Conservation (phyloP, 2,329 filamentous ascomycete species). For the Penicillium occitanis region DNA sequence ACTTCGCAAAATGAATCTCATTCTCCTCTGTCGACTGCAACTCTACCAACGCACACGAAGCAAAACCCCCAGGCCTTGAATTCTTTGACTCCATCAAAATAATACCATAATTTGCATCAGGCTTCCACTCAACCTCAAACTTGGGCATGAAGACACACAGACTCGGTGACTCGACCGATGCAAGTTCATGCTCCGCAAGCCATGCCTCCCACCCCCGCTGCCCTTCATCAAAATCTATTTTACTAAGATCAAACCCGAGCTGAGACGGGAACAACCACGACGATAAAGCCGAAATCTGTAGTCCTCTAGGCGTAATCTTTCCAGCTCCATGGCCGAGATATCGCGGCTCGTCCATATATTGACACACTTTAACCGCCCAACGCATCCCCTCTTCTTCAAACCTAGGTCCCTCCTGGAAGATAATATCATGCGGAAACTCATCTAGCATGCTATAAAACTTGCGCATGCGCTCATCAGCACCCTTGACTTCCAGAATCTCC, state of each 20-base stretch:
- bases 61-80: not conserved
- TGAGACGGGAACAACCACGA: conserved; percentile 3
- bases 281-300: not conserved
- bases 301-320: conserved; percentile 3
- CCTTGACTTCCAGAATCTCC: not conserved
- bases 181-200: not conserved
- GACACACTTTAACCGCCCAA: conserved; percentile 22
- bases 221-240: not conserved
- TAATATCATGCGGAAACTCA: conserved; percentile 11
- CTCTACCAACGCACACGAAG: not conserved
- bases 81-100: not conserved
- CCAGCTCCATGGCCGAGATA: not conserved
- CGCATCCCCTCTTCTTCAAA: conserved; percentile 23
- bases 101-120: not conserved
- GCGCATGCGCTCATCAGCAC: conserved; percentile 10
- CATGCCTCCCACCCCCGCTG: not conserved
- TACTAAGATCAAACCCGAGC: not conserved
- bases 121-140: not conserved
- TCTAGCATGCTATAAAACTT: conserved; percentile 7
- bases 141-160: not conserved
- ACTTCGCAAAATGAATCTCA: not conserved
- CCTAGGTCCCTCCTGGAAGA: conserved; percentile 19
- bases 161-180: not conserved
- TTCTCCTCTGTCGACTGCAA: not conserved
- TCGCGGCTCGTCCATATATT: conserved; percentile 5